These are phyloP conservation scores for Meripilus lineatus DNA, from an alignment of 1,284 basidiomycete species.

Conservation along the genomic window DNA sequence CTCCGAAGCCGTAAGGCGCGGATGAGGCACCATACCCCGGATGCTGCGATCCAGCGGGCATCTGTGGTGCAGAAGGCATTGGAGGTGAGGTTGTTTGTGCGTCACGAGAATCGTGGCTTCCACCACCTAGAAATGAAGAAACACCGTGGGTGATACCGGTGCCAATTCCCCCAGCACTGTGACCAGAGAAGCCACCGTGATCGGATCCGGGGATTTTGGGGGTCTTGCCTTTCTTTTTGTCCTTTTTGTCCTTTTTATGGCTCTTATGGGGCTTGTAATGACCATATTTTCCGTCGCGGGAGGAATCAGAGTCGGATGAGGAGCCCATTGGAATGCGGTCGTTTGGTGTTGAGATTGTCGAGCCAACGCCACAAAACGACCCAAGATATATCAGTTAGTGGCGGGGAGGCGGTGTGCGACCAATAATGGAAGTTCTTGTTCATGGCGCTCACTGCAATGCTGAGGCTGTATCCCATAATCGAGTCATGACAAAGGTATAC, in stretches of 20 bases:
- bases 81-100: background rate
- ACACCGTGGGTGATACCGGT: background rate
- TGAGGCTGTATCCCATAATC: too few species aligned
- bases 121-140: background rate
- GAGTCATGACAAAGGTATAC: too few species aligned
- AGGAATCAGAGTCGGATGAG: conserved; percentile 6
- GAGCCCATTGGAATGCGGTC: conserved; percentile 1
- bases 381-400: background rate
- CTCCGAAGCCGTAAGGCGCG: background rate
- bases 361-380: background rate
- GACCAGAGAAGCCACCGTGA: conserved; percentile 7
- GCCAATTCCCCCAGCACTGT: conserved; percentile 1
- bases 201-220: background rate
- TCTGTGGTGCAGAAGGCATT: background rate
- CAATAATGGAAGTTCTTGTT: background rate
- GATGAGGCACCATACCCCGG: background rate
- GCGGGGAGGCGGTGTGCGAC: background rate
- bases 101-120: background rate
- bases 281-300: background rate
- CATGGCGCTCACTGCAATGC: too few species aligned
- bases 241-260: conserved; percentile 17
- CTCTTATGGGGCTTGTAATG: conserved; percentile 18
- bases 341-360: background rate
- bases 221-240: conserved; percentile 9
- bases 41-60: background rate